Percentiles rank a stretch among this genome's conserved stretches.
Evolutionary conservation across 2,329 filamentous ascomycete genomes (phyloP).

Genomic region (Aspergillus sp.): DNA sequence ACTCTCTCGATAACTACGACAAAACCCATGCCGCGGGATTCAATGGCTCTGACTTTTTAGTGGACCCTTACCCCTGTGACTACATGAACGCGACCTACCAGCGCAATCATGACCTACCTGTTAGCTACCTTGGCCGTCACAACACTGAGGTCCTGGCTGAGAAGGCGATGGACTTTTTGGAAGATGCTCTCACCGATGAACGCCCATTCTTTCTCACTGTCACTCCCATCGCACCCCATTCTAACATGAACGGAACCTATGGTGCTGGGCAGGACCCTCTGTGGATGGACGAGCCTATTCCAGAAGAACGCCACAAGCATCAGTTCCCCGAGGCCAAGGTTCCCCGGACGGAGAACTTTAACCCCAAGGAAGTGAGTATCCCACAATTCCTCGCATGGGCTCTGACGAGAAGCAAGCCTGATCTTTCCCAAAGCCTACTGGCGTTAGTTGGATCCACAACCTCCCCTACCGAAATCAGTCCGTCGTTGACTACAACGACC

Average conservation of each 20-base stretch:
- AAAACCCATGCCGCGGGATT: slow-evolving; percentile 60
- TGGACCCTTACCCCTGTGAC: slow-evolving; percentile 68
- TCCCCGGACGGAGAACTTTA: slow-evolving; percentile 66
- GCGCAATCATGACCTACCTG: slow-evolving; percentile 57
- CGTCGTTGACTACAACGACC: slow-evolving; percentile 53
- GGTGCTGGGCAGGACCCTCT: neutral
- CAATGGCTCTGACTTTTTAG: slow-evolving; percentile 60
- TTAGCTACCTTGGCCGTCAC: slow-evolving; percentile 57
- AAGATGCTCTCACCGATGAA: slow-evolving; percentile 57
- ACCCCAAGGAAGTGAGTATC: slow-evolving; percentile 36
- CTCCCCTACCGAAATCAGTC: slow-evolving; percentile 48
- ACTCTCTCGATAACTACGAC: slow-evolving; percentile 63
- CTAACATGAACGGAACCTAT: slow-evolving; percentile 47
- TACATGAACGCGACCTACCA: slow-evolving; percentile 66
- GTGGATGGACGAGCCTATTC: slow-evolving; percentile 8
- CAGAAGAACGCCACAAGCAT: slow-evolving; percentile 53
- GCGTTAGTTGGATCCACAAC: slow-evolving; percentile 48
- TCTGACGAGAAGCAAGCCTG: too few relatives aligned
- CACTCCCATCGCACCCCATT: slow-evolving; percentile 68
- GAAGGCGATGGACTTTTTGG: slow-evolving; percentile 62
- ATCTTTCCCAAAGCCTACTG: slow-evolving; percentile 18
- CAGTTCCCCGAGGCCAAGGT: slow-evolving; percentile 61
- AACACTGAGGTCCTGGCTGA: slow-evolving; percentile 59
- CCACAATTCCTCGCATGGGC: too few relatives aligned
- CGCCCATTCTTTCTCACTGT: slow-evolving; percentile 69